phyloP scores from a whole-genome alignment of 2,329 filamentous ascomycete genomes.

The Stenocarpella maydis region DNA sequence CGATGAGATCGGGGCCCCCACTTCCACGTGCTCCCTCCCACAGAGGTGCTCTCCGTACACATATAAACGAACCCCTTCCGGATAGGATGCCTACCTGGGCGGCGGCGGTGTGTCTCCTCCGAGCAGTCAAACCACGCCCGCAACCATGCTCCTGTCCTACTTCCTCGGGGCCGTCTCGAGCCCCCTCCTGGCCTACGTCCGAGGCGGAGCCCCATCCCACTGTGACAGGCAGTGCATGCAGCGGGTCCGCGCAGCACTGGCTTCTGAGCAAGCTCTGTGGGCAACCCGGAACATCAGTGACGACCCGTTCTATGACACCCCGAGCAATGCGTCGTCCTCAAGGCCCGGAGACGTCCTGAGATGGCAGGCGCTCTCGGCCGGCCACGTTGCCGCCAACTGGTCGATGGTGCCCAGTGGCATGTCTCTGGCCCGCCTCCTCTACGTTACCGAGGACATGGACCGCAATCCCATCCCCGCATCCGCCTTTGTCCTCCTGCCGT shows the following conservation, averaged over 20 bases:
- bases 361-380: conserved; percentile 2
- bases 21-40: no score
- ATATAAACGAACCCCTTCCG: not conserved
- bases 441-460: conserved; percentile 1
- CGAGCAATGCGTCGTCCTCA: not conserved
- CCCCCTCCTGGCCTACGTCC: not conserved
- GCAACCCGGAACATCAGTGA: conserved; percentile 11
- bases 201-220: not conserved
- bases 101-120: no score
- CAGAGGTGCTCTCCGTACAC: not conserved
- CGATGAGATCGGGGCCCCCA: no score
- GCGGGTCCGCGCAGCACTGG: not conserved
- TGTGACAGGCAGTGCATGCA: conserved; percentile 1
- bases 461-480: not conserved
- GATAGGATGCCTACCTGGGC: not conserved
- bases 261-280: not conserved
- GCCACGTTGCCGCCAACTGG: not conserved
- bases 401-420: not conserved
- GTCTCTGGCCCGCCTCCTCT: conserved; percentile 3
- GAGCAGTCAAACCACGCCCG: not conserved
- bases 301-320: conserved; percentile 1
- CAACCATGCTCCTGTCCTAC: not conserved
- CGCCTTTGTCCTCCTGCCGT: not conserved
- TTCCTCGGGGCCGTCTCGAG: not conserved
- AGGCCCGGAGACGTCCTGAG: not conserved